Evolutionary conservation across 2,329 filamentous ascomycete species (phyloP).

Genomic region (Exophiala aquamarina): DNA sequence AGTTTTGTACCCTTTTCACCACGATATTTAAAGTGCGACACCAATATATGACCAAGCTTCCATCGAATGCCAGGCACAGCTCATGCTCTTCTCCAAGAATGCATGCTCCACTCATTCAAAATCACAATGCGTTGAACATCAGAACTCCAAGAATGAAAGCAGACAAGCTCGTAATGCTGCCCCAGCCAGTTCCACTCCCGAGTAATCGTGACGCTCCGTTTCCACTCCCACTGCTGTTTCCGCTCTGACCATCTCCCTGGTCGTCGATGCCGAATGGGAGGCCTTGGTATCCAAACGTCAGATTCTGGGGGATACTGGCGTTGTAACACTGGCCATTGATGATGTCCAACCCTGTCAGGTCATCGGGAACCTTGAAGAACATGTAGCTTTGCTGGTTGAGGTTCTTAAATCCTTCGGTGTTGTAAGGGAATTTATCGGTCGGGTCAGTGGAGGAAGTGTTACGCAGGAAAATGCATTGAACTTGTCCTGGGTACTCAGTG

Average conservation of each 20-base stretch:
- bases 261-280: slow-evolving; percentile 43
- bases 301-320: slow-evolving; percentile 62
- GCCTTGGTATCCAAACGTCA: slow-evolving; percentile 68
- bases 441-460: slow-evolving; percentile 71
- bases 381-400: slow-evolving; percentile 69
- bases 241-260: slow-evolving; percentile 11
- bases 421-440: slow-evolving; percentile 70
- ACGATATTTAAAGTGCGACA: too few species aligned
- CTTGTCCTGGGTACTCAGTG: slow-evolving; percentile 66
- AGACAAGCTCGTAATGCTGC: too few species aligned
- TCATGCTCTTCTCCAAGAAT: too few species aligned
- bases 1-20: too few species aligned
- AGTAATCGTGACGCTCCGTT: slow-evolving; percentile 5
- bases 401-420: slow-evolving; percentile 69
- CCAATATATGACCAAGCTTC: too few species aligned
- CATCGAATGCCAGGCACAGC: too few species aligned
- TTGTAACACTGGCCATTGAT: slow-evolving; percentile 69
- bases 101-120: too few species aligned
- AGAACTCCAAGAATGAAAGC: too few species aligned
- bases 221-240: slow-evolving; percentile 4
- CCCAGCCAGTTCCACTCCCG: neutral
- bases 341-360: slow-evolving; percentile 66
- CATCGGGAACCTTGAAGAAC: slow-evolving; percentile 75
- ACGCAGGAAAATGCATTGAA: slow-evolving; percentile 74
- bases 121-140: too few species aligned